Evolutionary conservation across 2,329 filamentous ascomycete genomes (phyloP).

Genomic region (Cercospora zeina): DNA sequence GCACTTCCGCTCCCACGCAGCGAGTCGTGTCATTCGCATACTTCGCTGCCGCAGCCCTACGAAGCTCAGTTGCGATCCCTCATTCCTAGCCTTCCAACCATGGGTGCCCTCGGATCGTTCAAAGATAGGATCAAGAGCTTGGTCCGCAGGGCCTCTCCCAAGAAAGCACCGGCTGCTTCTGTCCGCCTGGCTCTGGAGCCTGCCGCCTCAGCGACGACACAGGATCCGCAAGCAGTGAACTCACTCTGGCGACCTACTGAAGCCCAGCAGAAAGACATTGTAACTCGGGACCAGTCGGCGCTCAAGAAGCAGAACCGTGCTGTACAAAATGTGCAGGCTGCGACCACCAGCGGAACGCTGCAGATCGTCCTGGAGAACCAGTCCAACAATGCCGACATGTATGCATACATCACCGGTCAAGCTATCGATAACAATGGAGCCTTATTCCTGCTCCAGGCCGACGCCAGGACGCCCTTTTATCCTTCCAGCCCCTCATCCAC

Average conservation of each 20-base stretch:
- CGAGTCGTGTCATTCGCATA: neutral
- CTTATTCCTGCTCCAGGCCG: slow-evolving; percentile 40
- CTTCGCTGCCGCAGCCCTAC: neutral
- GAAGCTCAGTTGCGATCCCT: neutral
- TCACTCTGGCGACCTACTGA: slow-evolving; percentile 20
- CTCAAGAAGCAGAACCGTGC: slow-evolving; percentile 24
- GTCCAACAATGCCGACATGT: slow-evolving; percentile 38
- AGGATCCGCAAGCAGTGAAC: slow-evolving; percentile 6
- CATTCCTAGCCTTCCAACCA: neutral
- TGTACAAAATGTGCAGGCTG: slow-evolving; percentile 24
- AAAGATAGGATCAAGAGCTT: slow-evolving; percentile 30
- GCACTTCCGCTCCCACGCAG: neutral
- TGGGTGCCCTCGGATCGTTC: slow-evolving; percentile 19
- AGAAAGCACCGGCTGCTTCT: slow-evolving; percentile 14
- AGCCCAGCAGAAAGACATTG: slow-evolving; percentile 11
- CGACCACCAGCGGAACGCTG: slow-evolving; percentile 35
- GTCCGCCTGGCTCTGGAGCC: neutral
- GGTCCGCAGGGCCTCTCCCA: slow-evolving; percentile 22
- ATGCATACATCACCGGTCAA: slow-evolving; percentile 54
- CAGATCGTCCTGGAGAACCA: slow-evolving; percentile 39
- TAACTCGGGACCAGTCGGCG: slow-evolving; percentile 11
- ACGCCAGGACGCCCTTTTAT: slow-evolving; percentile 42
- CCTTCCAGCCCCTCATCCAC: slow-evolving; percentile 38
- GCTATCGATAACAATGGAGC: slow-evolving; percentile 40
- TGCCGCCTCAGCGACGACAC: slow-evolving; percentile 1